Evolutionary conservation across 2,329 filamentous ascomycete genomes (phyloP).

Genomic region (Epicoccum sorghinum): DNA sequence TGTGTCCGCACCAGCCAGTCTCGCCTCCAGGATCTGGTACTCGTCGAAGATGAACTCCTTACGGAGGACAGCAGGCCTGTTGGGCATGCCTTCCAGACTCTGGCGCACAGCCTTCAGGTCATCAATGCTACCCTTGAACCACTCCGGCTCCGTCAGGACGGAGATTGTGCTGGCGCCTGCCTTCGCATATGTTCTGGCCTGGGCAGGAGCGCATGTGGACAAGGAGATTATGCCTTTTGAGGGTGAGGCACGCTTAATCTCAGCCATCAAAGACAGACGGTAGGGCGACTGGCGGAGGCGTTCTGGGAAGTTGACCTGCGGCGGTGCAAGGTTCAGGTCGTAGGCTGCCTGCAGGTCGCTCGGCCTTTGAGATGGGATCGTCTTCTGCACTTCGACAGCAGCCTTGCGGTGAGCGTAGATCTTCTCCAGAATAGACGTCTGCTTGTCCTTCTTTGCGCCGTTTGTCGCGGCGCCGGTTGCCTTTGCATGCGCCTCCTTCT

Average conservation of each 20-base stretch:
- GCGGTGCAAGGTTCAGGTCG: conserved; percentile 81
- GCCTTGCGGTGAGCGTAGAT: conserved; percentile 85
- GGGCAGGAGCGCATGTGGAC: conserved; percentile 83
- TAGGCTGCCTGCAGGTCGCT: conserved; percentile 87
- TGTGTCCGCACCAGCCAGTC: conserved; percentile 91
- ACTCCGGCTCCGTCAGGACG: conserved; percentile 96
- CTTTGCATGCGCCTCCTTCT: conserved; percentile 42
- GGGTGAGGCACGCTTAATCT: conserved; percentile 95
- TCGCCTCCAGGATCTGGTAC: conserved; percentile 95
- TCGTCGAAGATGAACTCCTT: conserved; percentile 99
- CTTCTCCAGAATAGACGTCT: conserved; percentile 84
- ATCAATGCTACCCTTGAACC: conserved; percentile 98
- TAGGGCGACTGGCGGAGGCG: conserved; percentile 83
- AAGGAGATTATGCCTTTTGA: conserved; percentile 95
- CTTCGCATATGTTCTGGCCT: conserved; percentile 89
- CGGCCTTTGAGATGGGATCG: conserved; percentile 81
- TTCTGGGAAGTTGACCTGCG: conserved; percentile 78
- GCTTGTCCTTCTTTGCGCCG: conserved; percentile 58
- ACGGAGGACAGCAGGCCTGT: conserved; percentile 86
- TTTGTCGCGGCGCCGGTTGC: conserved; percentile 41
- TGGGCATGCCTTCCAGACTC: conserved; percentile 87
- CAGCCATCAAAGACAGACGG: conserved; percentile 91
- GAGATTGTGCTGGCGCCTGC: conserved; percentile 97
- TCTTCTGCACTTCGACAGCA: conserved; percentile 79
- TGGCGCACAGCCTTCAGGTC: conserved; percentile 87